Evolutionary conservation across 495 filamentous ascomycete species (phyloP), one percentile per base, ranked within the genome.

Genomic region (Thermothielavioides terrestris): DNA sequence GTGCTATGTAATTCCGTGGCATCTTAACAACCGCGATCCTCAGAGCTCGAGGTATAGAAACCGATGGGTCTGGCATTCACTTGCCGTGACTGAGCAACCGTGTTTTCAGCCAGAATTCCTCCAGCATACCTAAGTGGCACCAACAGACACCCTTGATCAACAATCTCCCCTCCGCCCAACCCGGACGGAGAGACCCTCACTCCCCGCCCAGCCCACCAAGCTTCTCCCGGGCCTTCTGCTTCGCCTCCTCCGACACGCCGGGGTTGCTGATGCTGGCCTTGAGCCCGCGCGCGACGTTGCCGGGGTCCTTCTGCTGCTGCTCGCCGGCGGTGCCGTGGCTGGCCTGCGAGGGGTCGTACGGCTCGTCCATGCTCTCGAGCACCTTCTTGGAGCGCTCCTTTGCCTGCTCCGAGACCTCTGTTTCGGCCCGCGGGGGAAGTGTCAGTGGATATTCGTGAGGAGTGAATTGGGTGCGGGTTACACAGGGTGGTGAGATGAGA

Each of bases 231-330:
- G 70, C 73, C 21, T 53, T 61, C 44, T 70, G 58, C 59, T 72
- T 74, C 10, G 73, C 70, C 44, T 69, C 67, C 11, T 67, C 58
- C 4, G 69, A 70, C 0, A 72, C 69, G 30, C 70, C 63, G 4
- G 69, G 71, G 52, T 75, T 75, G 32, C 59, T 73, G 20, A 69
- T 51, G 10, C 64, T 58, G 18, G 66, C 66, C 48, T 74, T 74
- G 17, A 70, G 56, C 26, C 70, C 68, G n/a, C 70, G 56, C 23
- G 64, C 62, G 15, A 74, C 64, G 35, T 74, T 71, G 14, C 61
- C 59, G 0, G 67, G 61, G 27, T 75, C 67, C 54, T 75, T 73
- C n/a, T 63, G 58, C 14, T 50, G 23, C 9, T 48, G 27, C 49
- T 43, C 12, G n/a, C n/a, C n/a, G 9, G 26, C 22, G 0, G 41